A percentile compares a stretch with the other conserved stretches of the same genome.
Conservation (phyloP, 768 basidiomycete species). For the Tulasnella sp. region DNA sequence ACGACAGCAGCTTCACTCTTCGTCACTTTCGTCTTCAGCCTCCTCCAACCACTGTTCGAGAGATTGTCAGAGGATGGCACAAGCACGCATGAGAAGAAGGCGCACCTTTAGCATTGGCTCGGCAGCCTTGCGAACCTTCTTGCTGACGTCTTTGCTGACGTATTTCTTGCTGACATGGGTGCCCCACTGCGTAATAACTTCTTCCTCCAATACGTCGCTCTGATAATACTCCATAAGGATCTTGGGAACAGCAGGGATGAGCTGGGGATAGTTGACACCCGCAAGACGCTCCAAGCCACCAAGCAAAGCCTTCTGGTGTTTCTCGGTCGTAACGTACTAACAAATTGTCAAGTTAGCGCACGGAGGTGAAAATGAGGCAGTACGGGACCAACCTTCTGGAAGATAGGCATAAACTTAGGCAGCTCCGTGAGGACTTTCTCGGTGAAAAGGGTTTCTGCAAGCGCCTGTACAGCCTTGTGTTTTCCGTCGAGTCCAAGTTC, state of each 20-base stretch:
- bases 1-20: too few relatives aligned
- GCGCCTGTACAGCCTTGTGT: slow-evolving; percentile 73
- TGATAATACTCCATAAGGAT: slow-evolving; percentile 93
- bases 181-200: slow-evolving; percentile 81
- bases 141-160: slow-evolving; percentile 86
- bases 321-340: slow-evolving; percentile 83
- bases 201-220: slow-evolving; percentile 83
- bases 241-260: slow-evolving; percentile 66
- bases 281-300: slow-evolving; percentile 86
- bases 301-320: slow-evolving; percentile 86
- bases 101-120: slow-evolving; percentile 88
- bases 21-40: slow-evolving; percentile 64
- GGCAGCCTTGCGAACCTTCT: slow-evolving; percentile 90
- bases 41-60: slow-evolving; percentile 79
- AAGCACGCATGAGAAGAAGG: neutral
- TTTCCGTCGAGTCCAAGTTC: slow-evolving; percentile 90
- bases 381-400: slow-evolving; percentile 54
- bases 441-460: slow-evolving; percentile 77
- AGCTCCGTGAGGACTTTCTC: slow-evolving; percentile 56
- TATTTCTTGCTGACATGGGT: slow-evolving; percentile 96
- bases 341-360: neutral
- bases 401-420: slow-evolving; percentile 48
- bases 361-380: neutral
- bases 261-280: slow-evolving; percentile 60
- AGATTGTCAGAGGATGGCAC: neutral